Conservation (phyloP, 2,329 filamentous ascomycete genomes). For the Stagonosporopsis chrysanthemi region DNA sequence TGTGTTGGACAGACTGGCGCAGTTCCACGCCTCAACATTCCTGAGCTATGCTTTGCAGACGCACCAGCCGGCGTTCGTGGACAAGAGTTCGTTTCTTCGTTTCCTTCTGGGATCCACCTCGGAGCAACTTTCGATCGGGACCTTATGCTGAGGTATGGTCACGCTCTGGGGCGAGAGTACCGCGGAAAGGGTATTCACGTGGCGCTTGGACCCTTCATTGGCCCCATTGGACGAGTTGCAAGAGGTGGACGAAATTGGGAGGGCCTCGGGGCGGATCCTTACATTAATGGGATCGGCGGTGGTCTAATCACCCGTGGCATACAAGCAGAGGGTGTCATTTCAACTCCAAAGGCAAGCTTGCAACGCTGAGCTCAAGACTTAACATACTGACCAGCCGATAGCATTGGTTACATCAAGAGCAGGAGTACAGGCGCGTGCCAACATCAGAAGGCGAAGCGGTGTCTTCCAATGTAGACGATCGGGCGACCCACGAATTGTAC, state of each 20-base stretch:
- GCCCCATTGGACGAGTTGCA: conserved; percentile 74
- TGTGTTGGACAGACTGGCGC: conserved; percentile 49
- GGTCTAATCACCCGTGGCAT: conserved; percentile 60
- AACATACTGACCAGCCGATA: conserved; percentile 45
- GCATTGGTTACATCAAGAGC: conserved; percentile 58
- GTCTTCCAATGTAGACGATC: conserved; percentile 70
- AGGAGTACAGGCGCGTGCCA: conserved; percentile 57
- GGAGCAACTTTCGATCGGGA: conserved; percentile 76
- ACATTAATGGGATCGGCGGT: conserved; percentile 63
- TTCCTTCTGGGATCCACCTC: conserved; percentile 47
- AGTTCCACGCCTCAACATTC: conserved; percentile 48
- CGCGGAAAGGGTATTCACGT: conserved; percentile 75
- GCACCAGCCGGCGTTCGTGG: conserved; percentile 46
- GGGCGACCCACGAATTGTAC: conserved; percentile 71
- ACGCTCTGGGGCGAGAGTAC: conserved; percentile 73
- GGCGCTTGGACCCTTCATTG: conserved; percentile 73
- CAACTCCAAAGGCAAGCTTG: conserved; percentile 29
- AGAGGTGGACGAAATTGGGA: conserved; percentile 78
- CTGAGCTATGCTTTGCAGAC: conserved; percentile 51
- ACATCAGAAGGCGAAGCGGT: conserved; percentile 61
- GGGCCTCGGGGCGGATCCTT: conserved; percentile 72
- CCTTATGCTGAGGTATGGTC: conserved; percentile 71
- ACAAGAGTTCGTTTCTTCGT: conserved; percentile 42
- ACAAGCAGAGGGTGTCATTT: conserved; percentile 58
- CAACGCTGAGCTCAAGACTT: too few relatives aligned